These are phyloP conservation scores for Neurospora intermedia DNA, from an alignment of 495 filamentous ascomycete genomes.

Conservation along the genomic window DNA sequence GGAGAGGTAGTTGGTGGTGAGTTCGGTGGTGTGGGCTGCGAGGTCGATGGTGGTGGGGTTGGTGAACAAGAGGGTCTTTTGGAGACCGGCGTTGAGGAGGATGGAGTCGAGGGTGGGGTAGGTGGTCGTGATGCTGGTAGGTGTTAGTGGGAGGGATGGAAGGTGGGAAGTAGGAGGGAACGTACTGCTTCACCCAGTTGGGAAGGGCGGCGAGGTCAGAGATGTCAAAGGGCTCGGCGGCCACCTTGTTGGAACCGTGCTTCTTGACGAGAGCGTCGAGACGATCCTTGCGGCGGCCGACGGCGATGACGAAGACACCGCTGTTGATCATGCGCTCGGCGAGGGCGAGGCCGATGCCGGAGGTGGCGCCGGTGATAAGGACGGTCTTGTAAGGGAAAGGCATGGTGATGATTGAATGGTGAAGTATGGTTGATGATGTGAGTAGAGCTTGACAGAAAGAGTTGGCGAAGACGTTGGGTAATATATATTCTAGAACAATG, in stretches of 20 bases:
- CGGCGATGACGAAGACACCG: slow-evolving; percentile 49
- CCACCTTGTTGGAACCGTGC: slow-evolving; percentile 44
- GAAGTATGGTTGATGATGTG: not conserved
- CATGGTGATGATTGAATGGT: slow-evolving; percentile 23
- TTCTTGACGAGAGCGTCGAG: slow-evolving; percentile 51
- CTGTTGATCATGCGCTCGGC: slow-evolving; percentile 51
- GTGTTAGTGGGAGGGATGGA: not conserved
- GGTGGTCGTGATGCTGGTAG: slow-evolving; percentile 38
- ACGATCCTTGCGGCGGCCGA: slow-evolving; percentile 55
- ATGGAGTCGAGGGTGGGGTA: slow-evolving; percentile 49
- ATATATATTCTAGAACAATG: not conserved
- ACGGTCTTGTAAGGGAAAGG: slow-evolving; percentile 56
- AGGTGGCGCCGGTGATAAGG: slow-evolving; percentile 61
- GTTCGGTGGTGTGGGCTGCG: slow-evolving; percentile 38
- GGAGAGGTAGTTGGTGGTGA: slow-evolving; percentile 59
- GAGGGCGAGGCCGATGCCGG: slow-evolving; percentile 58
- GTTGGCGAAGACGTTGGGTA: not conserved
- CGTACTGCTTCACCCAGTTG: slow-evolving; percentile 41
- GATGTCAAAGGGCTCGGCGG: slow-evolving; percentile 50
- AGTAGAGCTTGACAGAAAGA: not conserved
- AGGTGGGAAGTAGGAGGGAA: not conserved
- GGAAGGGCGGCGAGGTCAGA: slow-evolving; percentile 49
- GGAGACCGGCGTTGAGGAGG: slow-evolving; percentile 49
- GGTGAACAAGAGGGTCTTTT: slow-evolving; percentile 49
- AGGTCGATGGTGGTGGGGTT: slow-evolving; percentile 49